Conservation (phyloP, 2,329 filamentous ascomycete genomes). For the Pyrenophora seminiperda region DNA sequence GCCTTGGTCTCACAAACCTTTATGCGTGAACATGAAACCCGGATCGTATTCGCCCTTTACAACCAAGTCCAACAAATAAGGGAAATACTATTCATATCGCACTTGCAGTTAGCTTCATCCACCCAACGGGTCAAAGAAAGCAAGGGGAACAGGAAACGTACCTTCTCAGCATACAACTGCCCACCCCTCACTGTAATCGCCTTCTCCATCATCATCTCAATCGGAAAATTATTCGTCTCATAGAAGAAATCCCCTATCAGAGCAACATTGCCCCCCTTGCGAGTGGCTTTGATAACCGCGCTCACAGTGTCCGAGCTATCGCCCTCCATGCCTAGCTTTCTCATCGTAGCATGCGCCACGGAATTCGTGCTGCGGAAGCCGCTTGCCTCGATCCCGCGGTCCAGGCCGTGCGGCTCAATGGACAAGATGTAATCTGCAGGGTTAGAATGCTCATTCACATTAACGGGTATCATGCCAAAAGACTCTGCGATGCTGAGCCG, state of each 20-base stretch:
- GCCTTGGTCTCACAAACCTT: not conserved
- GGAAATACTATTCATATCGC: constrained; percentile 2
- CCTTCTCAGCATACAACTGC: constrained; percentile 11
- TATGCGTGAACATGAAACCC: constrained; percentile 5
- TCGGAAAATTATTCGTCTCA: constrained; percentile 4
- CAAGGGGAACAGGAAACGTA: not conserved
- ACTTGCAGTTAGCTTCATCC: too few species aligned
- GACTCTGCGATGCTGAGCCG: constrained; percentile 4
- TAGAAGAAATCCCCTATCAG: constrained; percentile 15
- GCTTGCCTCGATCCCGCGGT: constrained; percentile 11
- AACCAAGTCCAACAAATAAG: constrained; percentile 3
- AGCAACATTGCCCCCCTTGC: constrained; percentile 12
- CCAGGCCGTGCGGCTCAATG: constrained; percentile 4
- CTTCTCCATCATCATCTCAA: not conserved
- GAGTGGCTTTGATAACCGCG: constrained; percentile 14
- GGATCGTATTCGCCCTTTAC: constrained; percentile 11
- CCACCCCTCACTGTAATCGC: constrained; percentile 10
- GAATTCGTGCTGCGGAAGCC: constrained; percentile 12
- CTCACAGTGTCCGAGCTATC: constrained; percentile 13
- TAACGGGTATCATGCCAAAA: constrained; percentile 9
- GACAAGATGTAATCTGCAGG: constrained; percentile 9
- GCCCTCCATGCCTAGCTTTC: constrained; percentile 2
- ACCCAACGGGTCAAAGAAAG: too few species aligned
- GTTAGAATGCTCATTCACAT: constrained; percentile 1
- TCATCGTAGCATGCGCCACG: constrained; percentile 2